These are phyloP conservation scores for Aspergillus bridgeri DNA, from an alignment of 495 filamentous ascomycete species.

Conservation along the genomic window DNA sequence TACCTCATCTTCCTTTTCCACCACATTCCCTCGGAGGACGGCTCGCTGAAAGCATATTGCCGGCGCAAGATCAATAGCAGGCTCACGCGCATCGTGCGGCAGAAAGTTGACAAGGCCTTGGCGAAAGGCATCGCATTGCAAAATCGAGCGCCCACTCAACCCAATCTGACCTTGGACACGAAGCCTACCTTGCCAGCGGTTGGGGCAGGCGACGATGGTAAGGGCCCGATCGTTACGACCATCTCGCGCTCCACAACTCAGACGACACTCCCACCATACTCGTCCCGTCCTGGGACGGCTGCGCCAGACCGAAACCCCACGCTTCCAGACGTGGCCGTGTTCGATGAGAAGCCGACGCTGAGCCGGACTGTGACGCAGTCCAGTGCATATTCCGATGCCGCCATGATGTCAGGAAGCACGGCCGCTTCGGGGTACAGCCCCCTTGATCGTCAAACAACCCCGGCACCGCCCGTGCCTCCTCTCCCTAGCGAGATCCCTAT, in stretches of 20 bases:
- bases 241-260: constrained; percentile 65
- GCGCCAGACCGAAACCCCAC: constrained; percentile 30
- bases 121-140: constrained; percentile 66
- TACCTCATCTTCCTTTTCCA: constrained; percentile 89
- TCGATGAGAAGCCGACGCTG: constrained; percentile 28
- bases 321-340: constrained; percentile 35
- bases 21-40: constrained; percentile 75
- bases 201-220: constrained; percentile 46
- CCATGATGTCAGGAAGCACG: constrained; percentile 56
- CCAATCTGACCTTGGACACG: constrained; percentile 50
- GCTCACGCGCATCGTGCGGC: constrained; percentile 72
- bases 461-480: constrained; percentile 26
- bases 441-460: constrained; percentile 30
- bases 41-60: constrained; percentile 79
- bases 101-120: constrained; percentile 81
- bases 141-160: constrained; percentile 50
- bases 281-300: constrained; percentile 51
- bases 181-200: constrained; percentile 67
- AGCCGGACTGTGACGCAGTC: constrained; percentile 42
- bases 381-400: constrained; percentile 37
- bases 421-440: constrained; percentile 57
- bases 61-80: constrained; percentile 82
- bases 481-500: constrained; percentile 19
- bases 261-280: constrained; percentile 61
- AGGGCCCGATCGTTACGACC: constrained; percentile 55